Percentiles rank a stretch among this genome's conserved stretches.
Conservation (phyloP, 1,139 yeast genomes). For the Yamadazyma jaroonii region DNA sequence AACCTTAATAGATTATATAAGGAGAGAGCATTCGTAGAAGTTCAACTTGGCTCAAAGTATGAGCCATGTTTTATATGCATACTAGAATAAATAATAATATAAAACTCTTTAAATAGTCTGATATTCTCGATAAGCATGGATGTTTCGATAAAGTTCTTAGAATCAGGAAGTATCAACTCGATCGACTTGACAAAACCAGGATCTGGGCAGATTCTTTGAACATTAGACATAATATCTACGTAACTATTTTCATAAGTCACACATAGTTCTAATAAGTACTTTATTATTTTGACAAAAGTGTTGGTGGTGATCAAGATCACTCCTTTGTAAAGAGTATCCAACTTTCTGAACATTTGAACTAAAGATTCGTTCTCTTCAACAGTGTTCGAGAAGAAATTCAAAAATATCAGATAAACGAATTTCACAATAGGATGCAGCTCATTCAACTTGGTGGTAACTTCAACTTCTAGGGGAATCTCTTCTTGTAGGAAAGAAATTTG, state of each 20-base stretch:
- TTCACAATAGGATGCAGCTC: not conserved
- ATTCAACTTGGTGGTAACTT: not conserved
- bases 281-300: not conserved
- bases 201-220: too few relatives aligned
- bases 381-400: not conserved
- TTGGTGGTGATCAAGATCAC: not conserved
- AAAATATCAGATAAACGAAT: not conserved
- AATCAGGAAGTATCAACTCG: too few relatives aligned
- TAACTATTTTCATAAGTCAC: too few relatives aligned
- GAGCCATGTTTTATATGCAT: not conserved
- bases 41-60: not conserved
- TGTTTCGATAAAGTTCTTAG: too few relatives aligned
- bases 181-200: too few relatives aligned
- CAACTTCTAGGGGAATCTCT: not conserved
- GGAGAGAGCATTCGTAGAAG: conserved; percentile 17
- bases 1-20: conserved; percentile 47
- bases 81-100: conserved; percentile 1
- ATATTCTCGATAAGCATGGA: not conserved
- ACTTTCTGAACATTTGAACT: not conserved
- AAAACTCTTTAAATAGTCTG: conserved; percentile 2
- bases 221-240: too few relatives aligned
- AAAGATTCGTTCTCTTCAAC: not conserved
- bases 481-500: not conserved
- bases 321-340: not conserved
- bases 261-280: not conserved